Percentiles rank a stretch among this genome's conserved stretches.
These are phyloP conservation scores for Ophiostoma himal-ulmi DNA, from an alignment of 2,329 filamentous ascomycete species.

Conservation along the genomic window DNA sequence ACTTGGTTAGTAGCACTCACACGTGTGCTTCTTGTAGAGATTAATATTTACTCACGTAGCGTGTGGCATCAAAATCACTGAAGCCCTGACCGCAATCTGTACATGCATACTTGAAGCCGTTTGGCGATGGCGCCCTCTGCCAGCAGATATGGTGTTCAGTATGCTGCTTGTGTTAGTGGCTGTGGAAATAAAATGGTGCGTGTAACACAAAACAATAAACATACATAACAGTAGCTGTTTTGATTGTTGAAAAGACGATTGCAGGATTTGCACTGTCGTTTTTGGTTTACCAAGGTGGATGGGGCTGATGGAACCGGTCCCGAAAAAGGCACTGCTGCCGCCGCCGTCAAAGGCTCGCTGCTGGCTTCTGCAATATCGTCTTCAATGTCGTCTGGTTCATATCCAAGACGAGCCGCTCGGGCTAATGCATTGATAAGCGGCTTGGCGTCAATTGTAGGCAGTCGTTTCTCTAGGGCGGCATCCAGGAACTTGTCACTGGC, in stretches of 20 bases:
- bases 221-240: conserved; percentile 33
- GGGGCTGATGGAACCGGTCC: not conserved
- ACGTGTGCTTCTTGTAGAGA: not conserved
- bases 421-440: conserved; percentile 53
- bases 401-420: conserved; percentile 52
- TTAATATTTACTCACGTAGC: not conserved
- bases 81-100: conserved; percentile 44
- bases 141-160: conserved; percentile 14
- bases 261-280: conserved; percentile 31
- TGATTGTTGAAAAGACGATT: conserved; percentile 35
- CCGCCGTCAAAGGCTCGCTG: conserved; percentile 36
- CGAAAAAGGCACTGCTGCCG: not conserved
- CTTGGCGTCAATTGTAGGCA: conserved; percentile 49
- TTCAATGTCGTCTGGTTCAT: conserved; percentile 44
- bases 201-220: conserved; percentile 19
- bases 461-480: conserved; percentile 45
- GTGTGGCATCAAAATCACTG: conserved; percentile 28
- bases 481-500: conserved; percentile 48
- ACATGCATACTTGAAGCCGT: conserved; percentile 39
- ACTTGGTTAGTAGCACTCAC: not conserved
- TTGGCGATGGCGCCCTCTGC: conserved; percentile 26
- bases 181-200: not conserved
- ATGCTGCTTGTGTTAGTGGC: conserved; percentile 6
- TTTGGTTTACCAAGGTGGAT: not conserved
- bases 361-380: conserved; percentile 36